Conservation (phyloP, 208 protist genomes). For the Wallacemonas collosoma region DNA sequence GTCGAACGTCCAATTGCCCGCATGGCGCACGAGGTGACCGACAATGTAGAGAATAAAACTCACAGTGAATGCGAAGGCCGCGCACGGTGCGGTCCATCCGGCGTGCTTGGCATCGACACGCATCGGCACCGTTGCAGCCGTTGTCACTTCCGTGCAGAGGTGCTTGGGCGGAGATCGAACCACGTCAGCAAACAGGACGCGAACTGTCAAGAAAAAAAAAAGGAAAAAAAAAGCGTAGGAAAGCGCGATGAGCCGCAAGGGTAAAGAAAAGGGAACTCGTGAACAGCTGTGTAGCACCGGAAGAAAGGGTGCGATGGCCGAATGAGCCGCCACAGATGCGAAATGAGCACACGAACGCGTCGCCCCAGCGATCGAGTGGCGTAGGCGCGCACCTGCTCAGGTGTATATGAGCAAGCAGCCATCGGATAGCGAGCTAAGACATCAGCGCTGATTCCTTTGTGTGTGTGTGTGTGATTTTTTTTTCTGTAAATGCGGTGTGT, state of each 20-base stretch:
- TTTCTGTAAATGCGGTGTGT: too few relatives aligned
- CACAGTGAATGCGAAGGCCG: slow-evolving; percentile 37
- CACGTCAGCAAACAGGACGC: background rate
- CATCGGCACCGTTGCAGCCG: background rate
- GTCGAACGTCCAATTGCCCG: slow-evolving; percentile 65
- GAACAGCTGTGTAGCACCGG: too few relatives aligned
- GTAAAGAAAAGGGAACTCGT: too few relatives aligned
- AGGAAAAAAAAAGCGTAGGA: slow-evolving; percentile 2
- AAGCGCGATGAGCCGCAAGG: too few relatives aligned
- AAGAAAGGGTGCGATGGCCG: background rate
- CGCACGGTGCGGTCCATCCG: slow-evolving; percentile 30
- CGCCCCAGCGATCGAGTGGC: too few relatives aligned
- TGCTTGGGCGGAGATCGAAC: background rate
- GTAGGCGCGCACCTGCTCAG: background rate
- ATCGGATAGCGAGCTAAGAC: too few relatives aligned
- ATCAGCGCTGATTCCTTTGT: too few relatives aligned
- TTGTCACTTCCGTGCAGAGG: background rate
- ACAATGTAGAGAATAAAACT: slow-evolving; percentile 49
- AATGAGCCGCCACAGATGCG: too few relatives aligned
- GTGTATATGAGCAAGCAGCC: too few relatives aligned
- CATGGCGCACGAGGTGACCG: slow-evolving; percentile 31
- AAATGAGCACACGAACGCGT: background rate
- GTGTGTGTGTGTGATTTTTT: too few relatives aligned
- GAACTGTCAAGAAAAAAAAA: background rate
- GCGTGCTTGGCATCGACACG: background rate